phyloP scores from a whole-genome alignment of 148 eudicot genomes.

The Rhododendron henanense region DNA sequence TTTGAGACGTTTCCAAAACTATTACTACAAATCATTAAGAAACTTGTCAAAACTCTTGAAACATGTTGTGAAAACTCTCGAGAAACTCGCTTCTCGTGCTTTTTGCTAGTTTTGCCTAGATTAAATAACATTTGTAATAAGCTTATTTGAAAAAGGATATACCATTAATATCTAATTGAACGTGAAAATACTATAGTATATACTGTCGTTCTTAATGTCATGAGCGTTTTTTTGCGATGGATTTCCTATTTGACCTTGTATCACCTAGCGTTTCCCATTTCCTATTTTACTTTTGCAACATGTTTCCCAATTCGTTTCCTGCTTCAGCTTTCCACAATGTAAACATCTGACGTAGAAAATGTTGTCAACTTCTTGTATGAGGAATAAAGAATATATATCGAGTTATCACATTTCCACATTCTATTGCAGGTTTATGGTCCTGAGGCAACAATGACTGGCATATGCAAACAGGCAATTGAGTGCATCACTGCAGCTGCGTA shows the following conservation, averaged over 20 bases:
- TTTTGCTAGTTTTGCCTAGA: background rate
- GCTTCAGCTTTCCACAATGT: background rate
- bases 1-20: too few relatives aligned
- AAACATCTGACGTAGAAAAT: background rate
- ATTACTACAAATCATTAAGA: too few relatives aligned
- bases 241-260: background rate
- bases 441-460: constrained; percentile 88
- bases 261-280: background rate
- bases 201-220: too few relatives aligned
- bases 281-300: background rate
- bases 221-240: too few relatives aligned
- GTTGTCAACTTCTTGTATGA: background rate
- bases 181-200: too few relatives aligned
- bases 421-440: constrained; percentile 68
- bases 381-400: background rate
- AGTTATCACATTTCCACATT: background rate
- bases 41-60: too few relatives aligned
- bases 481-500: constrained; percentile 67
- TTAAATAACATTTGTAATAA: too few relatives aligned
- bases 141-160: too few relatives aligned
- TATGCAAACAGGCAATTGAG: constrained; percentile 90
- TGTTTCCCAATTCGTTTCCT: background rate
- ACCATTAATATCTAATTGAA: too few relatives aligned
- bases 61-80: background rate
- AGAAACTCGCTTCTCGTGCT: background rate